Percentiles rank a stretch among this genome's conserved stretches.
These are phyloP conservation scores for Kodamaea leandrae DNA, from an alignment of 805 yeast genomes.

Conservation along the genomic window DNA sequence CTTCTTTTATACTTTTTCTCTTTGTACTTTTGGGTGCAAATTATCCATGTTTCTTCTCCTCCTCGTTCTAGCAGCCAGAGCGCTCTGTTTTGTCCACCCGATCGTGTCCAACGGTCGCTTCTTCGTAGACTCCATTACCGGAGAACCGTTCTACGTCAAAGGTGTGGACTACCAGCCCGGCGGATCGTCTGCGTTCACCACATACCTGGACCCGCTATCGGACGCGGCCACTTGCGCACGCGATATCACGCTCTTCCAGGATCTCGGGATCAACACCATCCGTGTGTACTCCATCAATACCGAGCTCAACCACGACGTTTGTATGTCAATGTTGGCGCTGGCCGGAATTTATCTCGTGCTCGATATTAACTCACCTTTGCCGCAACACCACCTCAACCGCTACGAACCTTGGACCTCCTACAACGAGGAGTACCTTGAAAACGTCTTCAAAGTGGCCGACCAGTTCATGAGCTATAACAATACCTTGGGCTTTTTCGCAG, in stretches of 20 bases:
- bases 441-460: slow-evolving; percentile 74
- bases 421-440: slow-evolving; percentile 64
- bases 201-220: slow-evolving; percentile 67
- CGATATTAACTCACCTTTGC: slow-evolving; percentile 87
- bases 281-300: slow-evolving; percentile 88
- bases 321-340: slow-evolving; percentile 87
- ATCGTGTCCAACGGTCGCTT: slow-evolving; percentile 66
- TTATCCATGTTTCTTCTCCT: neutral
- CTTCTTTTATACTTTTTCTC: neutral
- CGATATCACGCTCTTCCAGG: slow-evolving; percentile 77
- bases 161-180: slow-evolving; percentile 98
- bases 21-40: slow-evolving; percentile 1
- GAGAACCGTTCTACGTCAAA: slow-evolving; percentile 74
- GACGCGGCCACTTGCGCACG: slow-evolving; percentile 72
- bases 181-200: slow-evolving; percentile 75
- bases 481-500: slow-evolving; percentile 88
- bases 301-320: slow-evolving; percentile 74
- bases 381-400: slow-evolving; percentile 76
- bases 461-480: slow-evolving; percentile 83
- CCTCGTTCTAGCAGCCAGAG: neutral
- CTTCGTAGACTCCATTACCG: slow-evolving; percentile 72
- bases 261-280: slow-evolving; percentile 81
- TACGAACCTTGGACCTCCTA: slow-evolving; percentile 94
- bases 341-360: slow-evolving; percentile 91
- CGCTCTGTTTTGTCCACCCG: slow-evolving; percentile 49